Evolutionary conservation across 331 rosid species (phyloP).

Genomic region (Quercus tomentella): DNA sequence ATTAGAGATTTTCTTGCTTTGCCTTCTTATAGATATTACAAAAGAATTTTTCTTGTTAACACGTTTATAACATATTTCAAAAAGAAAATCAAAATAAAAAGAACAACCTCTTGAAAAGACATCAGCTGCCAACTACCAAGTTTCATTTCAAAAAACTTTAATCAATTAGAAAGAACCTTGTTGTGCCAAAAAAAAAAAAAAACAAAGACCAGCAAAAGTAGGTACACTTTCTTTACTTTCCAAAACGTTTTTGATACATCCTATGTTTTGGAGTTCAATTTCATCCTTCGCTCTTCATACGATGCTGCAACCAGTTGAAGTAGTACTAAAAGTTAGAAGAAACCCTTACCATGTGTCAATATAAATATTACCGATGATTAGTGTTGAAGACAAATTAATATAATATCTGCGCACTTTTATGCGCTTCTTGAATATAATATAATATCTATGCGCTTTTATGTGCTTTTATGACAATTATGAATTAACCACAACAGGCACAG

Average conservation of each 20-base stretch:
- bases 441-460: neutral
- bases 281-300: constrained; percentile 76
- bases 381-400: neutral
- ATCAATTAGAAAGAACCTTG: neutral
- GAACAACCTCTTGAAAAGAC: neutral
- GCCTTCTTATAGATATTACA: too few relatives aligned
- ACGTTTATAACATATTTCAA: too few relatives aligned
- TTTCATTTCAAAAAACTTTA: neutral
- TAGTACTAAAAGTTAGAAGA: constrained; percentile 13
- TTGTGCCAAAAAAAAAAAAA: neutral
- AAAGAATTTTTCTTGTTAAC: too few relatives aligned
- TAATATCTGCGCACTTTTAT: neutral
- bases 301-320: constrained; percentile 59
- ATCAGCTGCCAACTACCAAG: neutral
- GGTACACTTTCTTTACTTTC: neutral
- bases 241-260: neutral
- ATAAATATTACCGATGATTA: neutral
- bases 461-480: neutral
- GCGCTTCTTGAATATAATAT: neutral
- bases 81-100: neutral
- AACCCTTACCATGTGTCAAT: neutral
- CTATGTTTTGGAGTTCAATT: constrained; percentile 25
- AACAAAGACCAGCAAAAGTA: neutral
- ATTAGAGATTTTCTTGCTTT: too few relatives aligned
- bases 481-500: neutral